Conservation (phyloP, 2,329 filamentous ascomycete genomes). For the Grosmannia huntii region DNA sequence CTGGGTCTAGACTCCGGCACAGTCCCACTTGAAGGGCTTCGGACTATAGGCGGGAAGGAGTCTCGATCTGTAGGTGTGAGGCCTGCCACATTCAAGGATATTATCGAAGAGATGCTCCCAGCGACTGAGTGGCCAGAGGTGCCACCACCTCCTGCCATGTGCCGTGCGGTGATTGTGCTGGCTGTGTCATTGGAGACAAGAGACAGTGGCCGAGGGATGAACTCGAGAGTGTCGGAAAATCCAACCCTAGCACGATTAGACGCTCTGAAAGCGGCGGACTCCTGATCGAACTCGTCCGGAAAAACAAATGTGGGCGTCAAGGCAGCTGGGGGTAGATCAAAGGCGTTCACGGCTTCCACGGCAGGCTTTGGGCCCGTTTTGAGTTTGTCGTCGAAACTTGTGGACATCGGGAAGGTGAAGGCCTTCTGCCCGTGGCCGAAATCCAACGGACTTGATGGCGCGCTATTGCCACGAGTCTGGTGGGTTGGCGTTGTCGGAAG, state of each 20-base stretch:
- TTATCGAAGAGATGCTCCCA: conserved; percentile 67
- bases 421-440: conserved; percentile 14
- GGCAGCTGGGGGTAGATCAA: background rate
- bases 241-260: conserved; percentile 53
- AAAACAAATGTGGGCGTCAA: background rate
- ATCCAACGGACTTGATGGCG: conserved; percentile 46
- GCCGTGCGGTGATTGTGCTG: conserved; percentile 58
- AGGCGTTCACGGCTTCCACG: background rate
- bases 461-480: conserved; percentile 45
- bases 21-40: conserved; percentile 27
- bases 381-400: background rate
- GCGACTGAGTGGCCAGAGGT: conserved; percentile 53
- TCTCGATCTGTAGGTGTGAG: conserved; percentile 27
- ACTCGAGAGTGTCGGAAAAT: conserved; percentile 75
- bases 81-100: conserved; percentile 40
- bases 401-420: background rate
- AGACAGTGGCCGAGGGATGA: conserved; percentile 71
- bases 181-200: conserved; percentile 75
- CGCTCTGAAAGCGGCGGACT: conserved; percentile 5
- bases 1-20: conserved; percentile 43
- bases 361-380: background rate
- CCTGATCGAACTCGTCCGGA: conserved; percentile 8
- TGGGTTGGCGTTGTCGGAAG: conserved; percentile 41
- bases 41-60: conserved; percentile 22
- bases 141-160: conserved; percentile 12